These are phyloP conservation scores for Podospora pseudocomata DNA, from an alignment of 495 filamentous ascomycete species.

Conservation along the genomic window DNA sequence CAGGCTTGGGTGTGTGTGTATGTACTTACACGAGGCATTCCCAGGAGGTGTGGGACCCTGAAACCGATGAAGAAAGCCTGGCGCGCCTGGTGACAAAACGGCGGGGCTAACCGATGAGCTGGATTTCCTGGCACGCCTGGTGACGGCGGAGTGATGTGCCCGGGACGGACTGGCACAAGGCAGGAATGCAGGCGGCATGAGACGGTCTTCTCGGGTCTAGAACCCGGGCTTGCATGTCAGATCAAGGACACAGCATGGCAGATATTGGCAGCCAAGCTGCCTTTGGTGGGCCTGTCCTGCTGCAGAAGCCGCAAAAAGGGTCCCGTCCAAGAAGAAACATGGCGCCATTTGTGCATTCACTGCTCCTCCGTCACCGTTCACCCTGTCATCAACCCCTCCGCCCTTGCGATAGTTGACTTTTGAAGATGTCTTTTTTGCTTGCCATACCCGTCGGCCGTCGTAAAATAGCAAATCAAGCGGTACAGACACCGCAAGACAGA, in stretches of 20 bases:
- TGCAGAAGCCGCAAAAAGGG: conserved; percentile 12
- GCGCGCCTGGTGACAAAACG: neutral
- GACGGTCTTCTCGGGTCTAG: conserved; percentile 29
- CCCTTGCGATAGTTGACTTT: neutral
- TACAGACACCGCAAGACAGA: too few species aligned
- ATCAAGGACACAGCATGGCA: conserved; percentile 23
- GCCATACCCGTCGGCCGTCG: neutral
- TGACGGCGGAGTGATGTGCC: neutral
- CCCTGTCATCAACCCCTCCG: neutral
- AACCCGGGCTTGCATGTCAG: conserved; percentile 17
- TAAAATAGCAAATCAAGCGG: too few species aligned
- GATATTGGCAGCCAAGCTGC: neutral
- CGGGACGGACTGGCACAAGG: neutral
- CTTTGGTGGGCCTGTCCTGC: neutral
- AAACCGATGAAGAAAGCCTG: conserved; percentile 23
- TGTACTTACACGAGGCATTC: neutral
- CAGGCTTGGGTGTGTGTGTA: neutral
- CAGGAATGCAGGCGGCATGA: neutral
- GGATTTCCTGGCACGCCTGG: conserved; percentile 1
- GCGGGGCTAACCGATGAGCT: conserved; percentile 23
- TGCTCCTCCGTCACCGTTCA: neutral
- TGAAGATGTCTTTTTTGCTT: neutral
- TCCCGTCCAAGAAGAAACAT: conserved; percentile 1
- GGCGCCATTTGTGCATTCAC: conserved; percentile 10
- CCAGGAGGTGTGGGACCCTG: conserved; percentile 8